Evolutionary conservation across 768 basidiomycete genomes (phyloP).

Genomic region (Clavulina sp.): DNA sequence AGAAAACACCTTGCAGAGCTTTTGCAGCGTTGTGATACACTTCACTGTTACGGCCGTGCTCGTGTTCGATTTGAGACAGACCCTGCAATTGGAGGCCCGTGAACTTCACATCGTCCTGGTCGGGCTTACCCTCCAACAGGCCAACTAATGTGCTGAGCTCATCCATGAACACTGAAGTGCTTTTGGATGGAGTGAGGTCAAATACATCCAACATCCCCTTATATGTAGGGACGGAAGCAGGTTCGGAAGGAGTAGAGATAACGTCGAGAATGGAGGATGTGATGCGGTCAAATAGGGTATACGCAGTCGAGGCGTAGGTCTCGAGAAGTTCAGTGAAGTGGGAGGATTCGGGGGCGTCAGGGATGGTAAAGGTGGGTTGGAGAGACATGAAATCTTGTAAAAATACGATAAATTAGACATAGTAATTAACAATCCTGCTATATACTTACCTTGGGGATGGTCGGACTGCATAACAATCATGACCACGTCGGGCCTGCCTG

Average conservation of each 20-base stretch:
- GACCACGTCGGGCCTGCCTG: slow-evolving; percentile 5
- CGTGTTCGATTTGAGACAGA: slow-evolving; percentile 30
- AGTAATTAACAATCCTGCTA: background rate
- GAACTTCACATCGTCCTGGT: slow-evolving; percentile 28
- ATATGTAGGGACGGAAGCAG: slow-evolving; percentile 16
- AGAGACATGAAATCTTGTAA: slow-evolving; percentile 47
- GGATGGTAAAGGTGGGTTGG: slow-evolving; percentile 29
- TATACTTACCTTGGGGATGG: slow-evolving; percentile 7
- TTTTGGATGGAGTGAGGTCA: slow-evolving; percentile 20
- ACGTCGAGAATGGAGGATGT: slow-evolving; percentile 23
- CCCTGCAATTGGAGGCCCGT: slow-evolving; percentile 43
- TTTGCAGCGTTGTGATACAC: background rate
- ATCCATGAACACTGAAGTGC: slow-evolving; percentile 24
- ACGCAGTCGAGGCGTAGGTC: slow-evolving; percentile 41
- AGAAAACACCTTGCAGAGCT: slow-evolving; percentile 17
- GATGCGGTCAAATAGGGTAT: slow-evolving; percentile 37
- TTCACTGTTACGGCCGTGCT: background rate
- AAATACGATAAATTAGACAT: slow-evolving; percentile 1
- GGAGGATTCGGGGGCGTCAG: slow-evolving; percentile 11
- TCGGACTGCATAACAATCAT: slow-evolving; percentile 8
- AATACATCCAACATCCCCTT: slow-evolving; percentile 25
- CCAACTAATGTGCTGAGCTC: slow-evolving; percentile 32
- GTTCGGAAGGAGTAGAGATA: slow-evolving; percentile 9
- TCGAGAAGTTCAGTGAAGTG: slow-evolving; percentile 32
- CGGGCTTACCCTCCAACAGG: slow-evolving; percentile 28